These are phyloP conservation scores for Aureobasidium namibiae DNA, from an alignment of 2,329 filamentous ascomycete species.

Conservation along the genomic window DNA sequence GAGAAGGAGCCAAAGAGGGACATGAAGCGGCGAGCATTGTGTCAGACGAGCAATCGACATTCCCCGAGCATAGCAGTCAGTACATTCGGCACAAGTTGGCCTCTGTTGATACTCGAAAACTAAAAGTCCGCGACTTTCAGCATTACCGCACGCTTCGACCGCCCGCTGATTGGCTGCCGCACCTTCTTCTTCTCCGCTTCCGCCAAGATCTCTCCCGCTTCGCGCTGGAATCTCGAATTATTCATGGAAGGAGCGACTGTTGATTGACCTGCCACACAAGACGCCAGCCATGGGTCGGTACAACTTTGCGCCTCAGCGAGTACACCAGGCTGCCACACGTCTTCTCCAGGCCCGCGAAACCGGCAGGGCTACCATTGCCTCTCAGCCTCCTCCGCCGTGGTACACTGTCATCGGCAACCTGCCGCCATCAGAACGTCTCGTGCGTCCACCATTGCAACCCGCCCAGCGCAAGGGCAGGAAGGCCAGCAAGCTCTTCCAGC, in stretches of 20 bases:
- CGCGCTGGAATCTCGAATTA: neutral
- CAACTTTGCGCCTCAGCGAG: constrained; percentile 43
- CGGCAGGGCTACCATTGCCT: too few relatives aligned
- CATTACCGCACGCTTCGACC: neutral
- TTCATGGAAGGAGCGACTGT: neutral
- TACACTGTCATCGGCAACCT: constrained; percentile 47
- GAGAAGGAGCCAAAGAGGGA: constrained; percentile 50
- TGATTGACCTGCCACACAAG: neutral
- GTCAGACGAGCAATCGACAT: constrained; percentile 25
- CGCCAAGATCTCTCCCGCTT: constrained; percentile 5
- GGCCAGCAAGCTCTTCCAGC: constrained; percentile 70
- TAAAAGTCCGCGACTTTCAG: constrained; percentile 3
- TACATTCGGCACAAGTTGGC: neutral
- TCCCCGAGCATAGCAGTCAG: constrained; percentile 5
- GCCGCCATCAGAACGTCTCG: constrained; percentile 52
- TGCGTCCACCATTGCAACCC: constrained; percentile 46
- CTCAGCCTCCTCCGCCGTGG: constrained; percentile 44
- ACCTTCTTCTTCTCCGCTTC: neutral
- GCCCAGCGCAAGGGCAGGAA: constrained; percentile 47
- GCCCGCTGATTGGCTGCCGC: constrained; percentile 14
- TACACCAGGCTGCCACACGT: constrained; percentile 44
- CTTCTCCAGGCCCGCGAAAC: constrained; percentile 37
- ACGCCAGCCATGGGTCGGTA: constrained; percentile 40
- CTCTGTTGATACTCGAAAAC: neutral
- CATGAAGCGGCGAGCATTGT: constrained; percentile 58